Conservation (phyloP, 805 yeast genomes). For the Wickerhamomyces sydowiorum region DNA sequence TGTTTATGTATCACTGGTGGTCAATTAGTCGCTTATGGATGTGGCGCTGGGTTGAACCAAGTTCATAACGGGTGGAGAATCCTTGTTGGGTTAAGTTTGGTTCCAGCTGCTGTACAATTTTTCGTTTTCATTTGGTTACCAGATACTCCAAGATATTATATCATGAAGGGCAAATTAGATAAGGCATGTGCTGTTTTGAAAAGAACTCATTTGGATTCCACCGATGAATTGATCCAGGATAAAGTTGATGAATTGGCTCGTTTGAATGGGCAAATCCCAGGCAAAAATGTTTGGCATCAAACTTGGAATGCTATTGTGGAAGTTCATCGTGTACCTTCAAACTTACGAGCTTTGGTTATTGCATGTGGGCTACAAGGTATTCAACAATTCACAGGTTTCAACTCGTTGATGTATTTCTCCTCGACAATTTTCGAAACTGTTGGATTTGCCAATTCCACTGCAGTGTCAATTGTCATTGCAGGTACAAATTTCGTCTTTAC, state of each 20-base stretch:
- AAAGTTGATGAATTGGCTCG: conserved; percentile 63
- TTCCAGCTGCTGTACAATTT: conserved; percentile 80
- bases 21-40: conserved; percentile 88
- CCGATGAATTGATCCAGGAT: conserved; percentile 56
- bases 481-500: conserved; percentile 94
- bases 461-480: conserved; percentile 88
- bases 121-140: conserved; percentile 79
- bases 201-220: conserved; percentile 56
- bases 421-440: conserved; percentile 88
- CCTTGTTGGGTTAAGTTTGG: conserved; percentile 82
- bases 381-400: conserved; percentile 96
- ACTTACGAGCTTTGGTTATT: conserved; percentile 81
- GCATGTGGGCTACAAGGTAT: conserved; percentile 94
- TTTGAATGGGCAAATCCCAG: conserved; percentile 40
- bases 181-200: conserved; percentile 63
- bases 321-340: conserved; percentile 65
- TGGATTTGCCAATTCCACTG: conserved; percentile 87
- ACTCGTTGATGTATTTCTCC: conserved; percentile 92
- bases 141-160: conserved; percentile 89
- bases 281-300: conserved; percentile 40
- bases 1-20: conserved; percentile 92
- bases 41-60: conserved; percentile 78
- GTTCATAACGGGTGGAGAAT: conserved; percentile 89
- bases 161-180: conserved; percentile 60
- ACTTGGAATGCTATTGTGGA: conserved; percentile 57